Base-by-base conservation (phyloP, 805 yeast genomes). In the Clavispora carvajalis region DNA sequence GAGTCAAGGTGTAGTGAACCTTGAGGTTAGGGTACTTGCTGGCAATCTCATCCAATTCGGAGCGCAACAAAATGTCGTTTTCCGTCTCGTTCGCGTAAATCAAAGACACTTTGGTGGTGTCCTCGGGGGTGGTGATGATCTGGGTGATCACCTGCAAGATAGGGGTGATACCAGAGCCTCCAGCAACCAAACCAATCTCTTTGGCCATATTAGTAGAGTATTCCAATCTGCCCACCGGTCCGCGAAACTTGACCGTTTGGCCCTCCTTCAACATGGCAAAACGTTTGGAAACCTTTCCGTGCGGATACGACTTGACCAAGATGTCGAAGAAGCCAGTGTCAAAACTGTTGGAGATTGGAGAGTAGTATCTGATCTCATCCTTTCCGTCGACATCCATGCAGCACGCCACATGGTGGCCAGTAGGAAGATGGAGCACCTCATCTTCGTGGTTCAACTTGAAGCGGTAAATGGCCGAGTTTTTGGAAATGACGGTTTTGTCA, bases 101-200 rank as follows among this genome's bases (percentile, higher is more conserved):
- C 48, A 85, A 62, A 2, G 77, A 69, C 40, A 85, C 69, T 38
- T 73, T 71, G 26, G 91, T 82, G 23, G 57, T 26, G 58, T 84
- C 90, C 42, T 73, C 79, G 3, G 87, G 80, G 21, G 81, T 78
- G 13, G 89, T 83, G 46, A 83, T 76, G 37, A 84, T 71, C 44
- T 76, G 76, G 45, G 85, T 80, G 38, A 85, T 69, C 12, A 90
- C 83, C 63, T 89, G 95, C 55, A 85, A 73, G 64, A 87, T 80
- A 28, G 97, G 96, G 7, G 96, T 87, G 47, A 90, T 82, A 38
- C 97, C 95, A 0, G 91, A 79, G 15, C 95, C 95, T 50, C 93
- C 95, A 7, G 90, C 91, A 51, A 85, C 70, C 65, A 85, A 71
- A 15, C 80, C 79, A 42, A 85, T 69, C 44, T 79, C 76, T 45